Percentiles rank a stretch among this genome's conserved stretches.
Conservation (phyloP, 2,329 filamentous ascomycete species). For the Colletotrichum sp. region DNA sequence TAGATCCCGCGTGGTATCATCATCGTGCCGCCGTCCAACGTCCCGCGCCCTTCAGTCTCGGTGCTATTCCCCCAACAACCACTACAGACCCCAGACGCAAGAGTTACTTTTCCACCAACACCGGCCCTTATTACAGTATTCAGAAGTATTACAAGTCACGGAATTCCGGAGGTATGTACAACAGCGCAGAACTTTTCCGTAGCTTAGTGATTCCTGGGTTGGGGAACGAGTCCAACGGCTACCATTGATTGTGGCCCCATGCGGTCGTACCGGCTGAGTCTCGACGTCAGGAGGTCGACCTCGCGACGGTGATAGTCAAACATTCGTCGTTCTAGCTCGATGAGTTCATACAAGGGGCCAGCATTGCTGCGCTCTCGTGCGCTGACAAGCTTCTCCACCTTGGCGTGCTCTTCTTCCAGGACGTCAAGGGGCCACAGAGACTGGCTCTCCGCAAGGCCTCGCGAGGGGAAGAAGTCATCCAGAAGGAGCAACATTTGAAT, state of each 20-base stretch:
- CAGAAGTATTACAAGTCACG: background rate
- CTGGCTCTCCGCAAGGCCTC: background rate
- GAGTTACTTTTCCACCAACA: background rate
- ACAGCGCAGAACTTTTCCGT: background rate
- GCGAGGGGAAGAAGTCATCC: conserved; percentile 6
- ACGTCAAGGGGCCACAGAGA: conserved; percentile 12
- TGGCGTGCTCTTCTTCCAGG: conserved; percentile 11
- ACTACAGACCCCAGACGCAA: background rate
- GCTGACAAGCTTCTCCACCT: background rate
- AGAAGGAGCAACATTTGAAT: conserved; percentile 7
- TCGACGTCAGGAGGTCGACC: conserved; percentile 4
- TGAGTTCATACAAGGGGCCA: conserved; percentile 1
- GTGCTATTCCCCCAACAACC: background rate
- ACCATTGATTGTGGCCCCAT: background rate
- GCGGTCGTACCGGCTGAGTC: background rate
- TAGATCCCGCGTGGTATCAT: background rate
- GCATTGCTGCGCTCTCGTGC: background rate
- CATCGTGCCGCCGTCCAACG: background rate
- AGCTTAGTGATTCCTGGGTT: background rate
- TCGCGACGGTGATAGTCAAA: conserved; percentile 6
- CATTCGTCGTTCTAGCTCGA: conserved; percentile 5
- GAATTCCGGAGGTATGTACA: background rate
- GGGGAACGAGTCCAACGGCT: conserved; percentile 1
- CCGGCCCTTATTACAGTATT: background rate
- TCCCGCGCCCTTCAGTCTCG: background rate